Evolutionary conservation across 805 yeast genomes (phyloP).

Genomic region (Isabelozyma rhagii): DNA sequence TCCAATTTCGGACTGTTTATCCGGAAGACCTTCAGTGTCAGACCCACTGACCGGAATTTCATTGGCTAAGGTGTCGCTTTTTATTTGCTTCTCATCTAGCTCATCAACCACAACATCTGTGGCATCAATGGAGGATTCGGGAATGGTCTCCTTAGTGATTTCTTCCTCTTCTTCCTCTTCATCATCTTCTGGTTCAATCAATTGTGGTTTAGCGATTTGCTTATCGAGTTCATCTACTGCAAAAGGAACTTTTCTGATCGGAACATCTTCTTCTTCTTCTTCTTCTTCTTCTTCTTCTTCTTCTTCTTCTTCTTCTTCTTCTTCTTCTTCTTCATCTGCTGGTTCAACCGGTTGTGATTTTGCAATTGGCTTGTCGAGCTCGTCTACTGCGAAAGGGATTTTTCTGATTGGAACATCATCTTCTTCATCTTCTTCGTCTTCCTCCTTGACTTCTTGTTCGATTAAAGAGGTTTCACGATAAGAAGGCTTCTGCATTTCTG

Average conservation of each 20-base stretch:
- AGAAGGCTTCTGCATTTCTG: not conserved
- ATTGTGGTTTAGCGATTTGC: slow-evolving; percentile 1
- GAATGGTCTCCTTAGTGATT: slow-evolving; percentile 4
- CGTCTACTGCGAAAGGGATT: slow-evolving; percentile 19
- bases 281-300: no score
- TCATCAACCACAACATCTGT: slow-evolving; percentile 22
- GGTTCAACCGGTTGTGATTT: no score
- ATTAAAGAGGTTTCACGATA: not conserved
- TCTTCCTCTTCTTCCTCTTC: slow-evolving; percentile 7
- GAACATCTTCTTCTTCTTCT: no score
- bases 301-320: no score
- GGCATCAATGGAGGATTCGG: slow-evolving; percentile 17
- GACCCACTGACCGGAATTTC: not conserved
- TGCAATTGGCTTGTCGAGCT: slow-evolving; percentile 11
- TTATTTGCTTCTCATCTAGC: slow-evolving; percentile 13
- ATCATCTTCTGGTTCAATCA: slow-evolving; percentile 6
- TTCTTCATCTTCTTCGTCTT: slow-evolving; percentile 11
- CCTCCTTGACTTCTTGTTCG: not conserved
- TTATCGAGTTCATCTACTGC: no score
- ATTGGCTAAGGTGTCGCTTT: not conserved
- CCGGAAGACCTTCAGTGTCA: not conserved
- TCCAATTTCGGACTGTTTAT: slow-evolving; percentile 5
- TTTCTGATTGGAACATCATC: slow-evolving; percentile 18
- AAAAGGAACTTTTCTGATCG: no score
- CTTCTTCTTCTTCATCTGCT: no score